phyloP scores from a whole-genome alignment of 148 eudicot species.

The Spergularia bocconei region DNA sequence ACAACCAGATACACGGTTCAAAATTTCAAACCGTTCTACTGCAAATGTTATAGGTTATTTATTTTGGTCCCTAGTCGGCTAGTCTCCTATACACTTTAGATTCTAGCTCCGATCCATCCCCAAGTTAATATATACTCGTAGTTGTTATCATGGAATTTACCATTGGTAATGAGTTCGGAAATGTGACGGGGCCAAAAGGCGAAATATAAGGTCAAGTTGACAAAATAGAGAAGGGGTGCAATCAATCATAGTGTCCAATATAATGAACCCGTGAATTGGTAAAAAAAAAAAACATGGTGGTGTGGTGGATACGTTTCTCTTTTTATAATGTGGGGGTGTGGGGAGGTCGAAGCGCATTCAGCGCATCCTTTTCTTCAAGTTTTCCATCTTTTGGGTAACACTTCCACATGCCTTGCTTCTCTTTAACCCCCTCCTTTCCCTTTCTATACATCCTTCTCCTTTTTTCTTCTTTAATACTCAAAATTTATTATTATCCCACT shows the following conservation, averaged over 20 bases:
- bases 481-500: too few species aligned
- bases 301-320: background rate
- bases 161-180: background rate
- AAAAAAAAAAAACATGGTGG: background rate
- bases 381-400: conserved; percentile 32
- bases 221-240: conserved; percentile 1
- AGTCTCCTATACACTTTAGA: too few species aligned
- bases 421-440: background rate
- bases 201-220: conserved; percentile 12
- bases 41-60: too few species aligned
- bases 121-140: too few species aligned
- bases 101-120: too few species aligned
- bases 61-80: too few species aligned
- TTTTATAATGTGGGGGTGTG: conserved; percentile 21
- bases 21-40: too few species aligned
- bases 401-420: conserved; percentile 25
- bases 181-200: background rate
- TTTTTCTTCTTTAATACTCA: too few species aligned
- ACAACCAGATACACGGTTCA: too few species aligned
- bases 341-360: conserved; percentile 23
- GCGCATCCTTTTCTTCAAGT: conserved; percentile 20
- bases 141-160: too few species aligned
- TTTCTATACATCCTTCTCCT: background rate
- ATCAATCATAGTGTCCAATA: conserved; percentile 24
- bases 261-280: conserved; percentile 24